Base-by-base conservation (phyloP, 306 rosid species). In the Malus orientalis region DNA sequence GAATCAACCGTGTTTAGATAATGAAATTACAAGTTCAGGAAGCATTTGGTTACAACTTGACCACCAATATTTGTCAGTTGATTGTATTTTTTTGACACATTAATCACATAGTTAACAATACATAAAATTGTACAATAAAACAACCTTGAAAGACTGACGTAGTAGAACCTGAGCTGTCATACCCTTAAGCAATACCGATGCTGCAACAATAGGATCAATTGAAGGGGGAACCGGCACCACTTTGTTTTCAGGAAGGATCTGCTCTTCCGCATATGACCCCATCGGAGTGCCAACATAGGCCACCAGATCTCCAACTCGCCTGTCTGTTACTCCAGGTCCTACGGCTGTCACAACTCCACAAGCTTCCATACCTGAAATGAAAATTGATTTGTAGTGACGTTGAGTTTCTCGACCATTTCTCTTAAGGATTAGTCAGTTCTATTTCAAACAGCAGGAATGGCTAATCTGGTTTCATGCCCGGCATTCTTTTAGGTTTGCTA, bases 241-340 rank as follows among this genome's bases (percentile, higher is more conserved):
- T 75, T 76, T 90, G 79, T 81, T 30, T 16, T 91, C 93, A 36
- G 96, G 98, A 90, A 94, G 95, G 75, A 91, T 87, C 80, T 91
- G 98, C 86, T 94, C 98, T 85, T 94, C 98, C 4, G 93, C 86
- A 74, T 94, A 94, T 53, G 98, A 89, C 19, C 98, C 98, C 95
- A 94, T 87, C 30, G 97, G 91, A 25, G 53, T 62, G 29, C 93
- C 96, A 11, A 85, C 89, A 70, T 89, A 94, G 62, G 88, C 98
- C 14, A 94, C 97, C 77, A 90, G 20, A 81, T 94, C 98, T 55
- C 98, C 97, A 79, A 90, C 87, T 71, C 89, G 78, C 70, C 83
- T 73, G 71, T 90, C 96, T 18, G 89, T 90, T 69, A 86, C 83
- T 69, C 97, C 98, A 30, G 89, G 81, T 23, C 98, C 98, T 51